phyloP scores from a whole-genome alignment of 805 yeast genomes.

The Priceomyces medius region DNA sequence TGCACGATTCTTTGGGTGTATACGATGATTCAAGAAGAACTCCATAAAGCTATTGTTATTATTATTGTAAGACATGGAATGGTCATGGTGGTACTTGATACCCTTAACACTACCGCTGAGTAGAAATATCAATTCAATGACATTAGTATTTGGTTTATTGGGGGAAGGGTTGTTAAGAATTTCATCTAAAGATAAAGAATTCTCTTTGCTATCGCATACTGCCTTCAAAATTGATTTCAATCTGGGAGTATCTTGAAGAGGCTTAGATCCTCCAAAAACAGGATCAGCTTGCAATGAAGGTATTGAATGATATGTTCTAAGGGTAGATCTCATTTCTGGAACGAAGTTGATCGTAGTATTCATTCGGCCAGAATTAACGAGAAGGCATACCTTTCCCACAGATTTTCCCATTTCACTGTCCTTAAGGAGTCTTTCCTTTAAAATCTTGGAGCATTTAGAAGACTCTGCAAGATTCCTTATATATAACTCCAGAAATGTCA shows the following conservation, averaged over 20 bases:
- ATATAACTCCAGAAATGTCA: constrained; percentile 83
- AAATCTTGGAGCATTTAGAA: constrained; percentile 75
- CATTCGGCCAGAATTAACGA: constrained; percentile 90
- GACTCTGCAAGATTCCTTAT: constrained; percentile 79
- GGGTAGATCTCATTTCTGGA: constrained; percentile 91
- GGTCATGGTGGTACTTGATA: constrained; percentile 38
- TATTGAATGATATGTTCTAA: constrained; percentile 89
- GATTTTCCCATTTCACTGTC: constrained; percentile 65
- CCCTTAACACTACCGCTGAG: constrained; percentile 63
- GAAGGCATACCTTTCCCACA: constrained; percentile 76
- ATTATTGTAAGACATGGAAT: constrained; percentile 14
- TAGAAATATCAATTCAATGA: constrained; percentile 69
- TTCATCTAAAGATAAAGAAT: constrained; percentile 49
- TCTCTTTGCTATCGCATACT: constrained; percentile 67
- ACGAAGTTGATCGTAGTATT: constrained; percentile 94
- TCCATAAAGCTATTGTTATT: constrained; percentile 57
- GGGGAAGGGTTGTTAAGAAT: constrained; percentile 35
- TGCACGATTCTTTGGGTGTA: constrained; percentile 67
- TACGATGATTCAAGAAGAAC: constrained; percentile 61
- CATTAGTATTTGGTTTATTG: constrained; percentile 54
- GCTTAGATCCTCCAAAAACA: constrained; percentile 52
- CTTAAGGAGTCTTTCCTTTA: constrained; percentile 69
- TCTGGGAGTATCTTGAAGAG: constrained; percentile 92
- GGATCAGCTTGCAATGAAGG: constrained; percentile 81
- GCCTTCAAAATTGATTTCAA: constrained; percentile 86